Percentiles rank a stretch among this genome's conserved stretches.
Evolutionary conservation across 345 rosid genomes (phyloP).

Genomic region (Nasturtium officinale): DNA sequence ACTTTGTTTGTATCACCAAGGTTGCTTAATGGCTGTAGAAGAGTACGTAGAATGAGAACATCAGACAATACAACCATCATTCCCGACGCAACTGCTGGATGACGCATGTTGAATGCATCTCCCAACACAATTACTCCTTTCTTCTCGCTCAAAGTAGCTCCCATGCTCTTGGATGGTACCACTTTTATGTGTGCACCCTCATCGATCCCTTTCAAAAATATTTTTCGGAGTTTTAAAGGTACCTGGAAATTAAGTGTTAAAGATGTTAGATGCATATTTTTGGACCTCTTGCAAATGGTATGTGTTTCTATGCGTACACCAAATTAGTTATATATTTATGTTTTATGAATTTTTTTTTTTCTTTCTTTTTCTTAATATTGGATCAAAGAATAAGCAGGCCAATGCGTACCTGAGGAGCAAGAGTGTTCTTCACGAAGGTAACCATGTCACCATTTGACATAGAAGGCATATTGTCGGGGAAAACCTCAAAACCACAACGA

Average conservation of each 20-base stretch:
- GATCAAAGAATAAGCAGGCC: not conserved
- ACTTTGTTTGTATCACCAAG: conserved; percentile 46
- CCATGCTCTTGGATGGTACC: conserved; percentile 48
- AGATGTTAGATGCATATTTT: not conserved
- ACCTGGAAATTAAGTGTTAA: conserved; percentile 22
- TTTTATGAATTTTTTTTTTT: not conserved
- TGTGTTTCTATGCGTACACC: not conserved
- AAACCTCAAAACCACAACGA: conserved; percentile 52
- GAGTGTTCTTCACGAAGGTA: conserved; percentile 36
- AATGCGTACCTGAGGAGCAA: conserved; percentile 50
- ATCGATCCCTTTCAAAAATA: conserved; percentile 47
- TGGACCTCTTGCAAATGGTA: not conserved
- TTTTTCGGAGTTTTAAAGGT: conserved; percentile 46
- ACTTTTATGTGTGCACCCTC: conserved; percentile 47
- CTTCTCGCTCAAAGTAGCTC: conserved; percentile 48
- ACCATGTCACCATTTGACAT: conserved; percentile 53
- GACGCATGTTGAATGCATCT: conserved; percentile 62
- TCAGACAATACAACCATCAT: conserved; percentile 63
- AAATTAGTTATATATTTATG: not conserved
- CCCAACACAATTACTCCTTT: conserved; percentile 58
- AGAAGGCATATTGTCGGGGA: conserved; percentile 50
- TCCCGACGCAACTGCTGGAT: conserved; percentile 55
- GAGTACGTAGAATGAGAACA: conserved; percentile 52
- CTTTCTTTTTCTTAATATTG: not conserved
- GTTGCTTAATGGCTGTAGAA: conserved; percentile 47